Evolutionary conservation across 2,329 filamentous ascomycete species (phyloP).

Genomic region (Apiospora saccharicola): DNA sequence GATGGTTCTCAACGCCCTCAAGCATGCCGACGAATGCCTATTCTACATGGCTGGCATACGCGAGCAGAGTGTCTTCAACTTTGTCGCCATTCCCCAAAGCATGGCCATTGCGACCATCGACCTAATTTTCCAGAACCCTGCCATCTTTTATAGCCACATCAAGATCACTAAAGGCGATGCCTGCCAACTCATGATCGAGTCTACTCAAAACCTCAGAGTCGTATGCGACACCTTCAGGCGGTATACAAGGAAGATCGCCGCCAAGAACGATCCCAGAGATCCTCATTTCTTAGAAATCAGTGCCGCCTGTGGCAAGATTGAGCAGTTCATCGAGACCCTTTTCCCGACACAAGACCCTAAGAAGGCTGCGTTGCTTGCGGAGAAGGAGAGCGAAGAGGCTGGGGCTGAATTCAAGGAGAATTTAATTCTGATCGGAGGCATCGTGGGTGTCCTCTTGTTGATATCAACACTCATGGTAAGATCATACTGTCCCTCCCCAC

Average conservation of each 20-base stretch:
- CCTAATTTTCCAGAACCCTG: slow-evolving; percentile 88
- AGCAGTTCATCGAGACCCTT: slow-evolving; percentile 93
- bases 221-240: slow-evolving; percentile 83
- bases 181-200: slow-evolving; percentile 89
- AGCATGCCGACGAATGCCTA: slow-evolving; percentile 90
- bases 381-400: slow-evolving; percentile 42
- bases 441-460: slow-evolving; percentile 72
- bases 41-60: slow-evolving; percentile 95
- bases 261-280: slow-evolving; percentile 93
- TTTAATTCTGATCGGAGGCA: slow-evolving; percentile 70
- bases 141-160: slow-evolving; percentile 84
- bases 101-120: slow-evolving; percentile 98
- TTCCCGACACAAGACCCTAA: slow-evolving; percentile 86
- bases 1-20: slow-evolving; percentile 90
- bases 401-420: slow-evolving; percentile 56
- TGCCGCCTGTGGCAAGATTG: slow-evolving; percentile 88
- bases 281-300: slow-evolving; percentile 94
- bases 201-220: slow-evolving; percentile 85
- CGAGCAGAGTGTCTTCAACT: slow-evolving; percentile 99
- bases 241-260: slow-evolving; percentile 82
- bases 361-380: slow-evolving; percentile 53
- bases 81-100: slow-evolving; percentile 92
- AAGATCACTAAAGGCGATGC: slow-evolving; percentile 97
- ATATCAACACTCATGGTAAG: slow-evolving; percentile 84
- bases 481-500: slow-evolving; percentile 29